Evolutionary conservation across 305 asterid genomes (phyloP).

Genomic region (Solanum aculeatissimum): DNA sequence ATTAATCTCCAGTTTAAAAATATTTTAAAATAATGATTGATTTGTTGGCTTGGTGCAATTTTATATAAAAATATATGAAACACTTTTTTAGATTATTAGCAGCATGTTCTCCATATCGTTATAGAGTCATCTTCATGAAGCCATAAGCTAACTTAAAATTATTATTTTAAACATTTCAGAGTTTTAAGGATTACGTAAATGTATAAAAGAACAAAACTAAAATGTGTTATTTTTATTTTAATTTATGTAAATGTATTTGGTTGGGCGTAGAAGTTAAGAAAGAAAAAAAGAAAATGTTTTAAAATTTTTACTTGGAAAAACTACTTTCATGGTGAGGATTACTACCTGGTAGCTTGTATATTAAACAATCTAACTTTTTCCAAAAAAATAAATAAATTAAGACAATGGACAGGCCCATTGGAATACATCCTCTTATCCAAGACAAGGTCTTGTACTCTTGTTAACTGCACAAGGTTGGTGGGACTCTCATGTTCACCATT

Average conservation of each 20-base stretch:
- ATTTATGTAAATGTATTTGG: neutral
- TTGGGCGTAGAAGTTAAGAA: neutral
- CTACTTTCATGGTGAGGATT: neutral
- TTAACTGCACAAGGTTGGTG: neutral
- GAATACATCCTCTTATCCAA: neutral
- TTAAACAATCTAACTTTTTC: neutral
- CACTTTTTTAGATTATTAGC: neutral
- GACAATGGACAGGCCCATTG: neutral
- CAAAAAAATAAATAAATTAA: neutral
- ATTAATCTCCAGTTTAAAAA: neutral
- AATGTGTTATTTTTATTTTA: neutral
- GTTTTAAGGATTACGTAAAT: neutral
- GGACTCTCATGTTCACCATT: neutral
- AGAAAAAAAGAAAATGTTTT: neutral
- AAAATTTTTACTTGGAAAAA: neutral
- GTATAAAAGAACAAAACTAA: neutral
- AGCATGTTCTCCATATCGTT: neutral
- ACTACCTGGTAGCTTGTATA: neutral
- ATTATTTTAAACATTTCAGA: neutral
- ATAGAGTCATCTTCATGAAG: neutral
- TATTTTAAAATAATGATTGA: too few species aligned
- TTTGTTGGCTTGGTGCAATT: too few species aligned
- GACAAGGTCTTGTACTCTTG: neutral
- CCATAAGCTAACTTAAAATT: neutral
- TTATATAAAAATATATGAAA: neutral